Conservation (phyloP, 768 basidiomycete species). For the Mycena vulgaris region DNA sequence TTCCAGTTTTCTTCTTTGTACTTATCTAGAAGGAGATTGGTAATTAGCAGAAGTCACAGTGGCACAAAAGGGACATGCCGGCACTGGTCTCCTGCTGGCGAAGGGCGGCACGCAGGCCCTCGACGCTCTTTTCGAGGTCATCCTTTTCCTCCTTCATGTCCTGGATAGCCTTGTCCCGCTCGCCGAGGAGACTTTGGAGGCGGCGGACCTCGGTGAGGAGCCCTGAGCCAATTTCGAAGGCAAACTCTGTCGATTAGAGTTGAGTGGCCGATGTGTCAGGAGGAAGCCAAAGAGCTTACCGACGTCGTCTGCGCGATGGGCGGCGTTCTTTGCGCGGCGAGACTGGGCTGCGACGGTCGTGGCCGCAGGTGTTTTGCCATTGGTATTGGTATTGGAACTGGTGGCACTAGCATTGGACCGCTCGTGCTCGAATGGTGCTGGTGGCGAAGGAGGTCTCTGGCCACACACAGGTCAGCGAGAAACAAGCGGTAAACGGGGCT, state of each 20-base stretch:
- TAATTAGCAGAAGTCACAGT: constrained; percentile 10
- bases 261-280: constrained; percentile 24
- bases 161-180: constrained; percentile 93
- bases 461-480: neutral
- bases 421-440: constrained; percentile 66
- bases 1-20: constrained; percentile 99
- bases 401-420: constrained; percentile 57
- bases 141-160: constrained; percentile 95
- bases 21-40: constrained; percentile 72
- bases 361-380: constrained; percentile 52
- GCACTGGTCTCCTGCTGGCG: constrained; percentile 85
- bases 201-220: constrained; percentile 93
- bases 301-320: constrained; percentile 91
- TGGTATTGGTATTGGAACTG: constrained; percentile 56
- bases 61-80: constrained; percentile 61
- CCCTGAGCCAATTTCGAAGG: constrained; percentile 97
- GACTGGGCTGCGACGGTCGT: constrained; percentile 89
- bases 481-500: neutral
- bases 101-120: constrained; percentile 81
- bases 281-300: constrained; percentile 57
- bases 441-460: constrained; percentile 51
- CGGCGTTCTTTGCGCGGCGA: constrained; percentile 91
- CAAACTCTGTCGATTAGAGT: constrained; percentile 79
- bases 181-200: constrained; percentile 90
- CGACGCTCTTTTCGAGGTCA: constrained; percentile 85